Percentiles rank a stretch among this genome's conserved stretches.
phyloP scores from a whole-genome alignment of 345 rosid genomes.

The Arabidopsis suecica region DNA sequence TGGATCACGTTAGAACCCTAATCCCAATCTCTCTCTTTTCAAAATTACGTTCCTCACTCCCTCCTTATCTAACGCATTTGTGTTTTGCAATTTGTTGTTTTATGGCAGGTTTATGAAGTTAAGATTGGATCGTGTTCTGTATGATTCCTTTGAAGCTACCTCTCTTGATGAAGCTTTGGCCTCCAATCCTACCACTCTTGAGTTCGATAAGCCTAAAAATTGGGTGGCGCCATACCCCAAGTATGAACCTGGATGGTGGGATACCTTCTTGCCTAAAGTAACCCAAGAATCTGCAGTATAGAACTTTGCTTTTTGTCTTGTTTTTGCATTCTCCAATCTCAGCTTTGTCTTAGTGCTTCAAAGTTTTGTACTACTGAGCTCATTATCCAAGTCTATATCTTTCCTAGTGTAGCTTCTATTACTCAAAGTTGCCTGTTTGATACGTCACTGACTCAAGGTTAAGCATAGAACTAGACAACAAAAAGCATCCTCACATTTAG shows the following conservation, averaged over 20 bases:
- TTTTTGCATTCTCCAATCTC: background rate
- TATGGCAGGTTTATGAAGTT: constrained; percentile 88
- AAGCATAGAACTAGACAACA: background rate
- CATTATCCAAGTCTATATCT: constrained; percentile 22
- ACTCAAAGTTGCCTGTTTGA: background rate
- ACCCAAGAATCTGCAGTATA: constrained; percentile 59
- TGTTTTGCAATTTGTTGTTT: background rate
- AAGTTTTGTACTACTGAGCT: constrained; percentile 34
- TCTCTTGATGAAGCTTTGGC: constrained; percentile 82
- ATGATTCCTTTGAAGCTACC: constrained; percentile 71
- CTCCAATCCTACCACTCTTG: constrained; percentile 62
- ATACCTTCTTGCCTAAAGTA: constrained; percentile 69
- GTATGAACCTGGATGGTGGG: constrained; percentile 97
- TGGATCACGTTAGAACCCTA: constrained; percentile 84
- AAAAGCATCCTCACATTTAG: background rate
- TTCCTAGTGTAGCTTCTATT: constrained; percentile 15
- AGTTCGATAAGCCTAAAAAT: constrained; percentile 80
- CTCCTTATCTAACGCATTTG: background rate
- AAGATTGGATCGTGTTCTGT: constrained; percentile 90
- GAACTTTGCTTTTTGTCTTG: constrained; percentile 15
- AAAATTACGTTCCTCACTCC: background rate
- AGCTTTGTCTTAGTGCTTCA: constrained; percentile 21
- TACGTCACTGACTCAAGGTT: background rate
- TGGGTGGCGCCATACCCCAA: constrained; percentile 96
- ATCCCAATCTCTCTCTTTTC: background rate